These are phyloP conservation scores for Claviceps capensis DNA, from an alignment of 2,329 filamentous ascomycete species.

Conservation along the genomic window DNA sequence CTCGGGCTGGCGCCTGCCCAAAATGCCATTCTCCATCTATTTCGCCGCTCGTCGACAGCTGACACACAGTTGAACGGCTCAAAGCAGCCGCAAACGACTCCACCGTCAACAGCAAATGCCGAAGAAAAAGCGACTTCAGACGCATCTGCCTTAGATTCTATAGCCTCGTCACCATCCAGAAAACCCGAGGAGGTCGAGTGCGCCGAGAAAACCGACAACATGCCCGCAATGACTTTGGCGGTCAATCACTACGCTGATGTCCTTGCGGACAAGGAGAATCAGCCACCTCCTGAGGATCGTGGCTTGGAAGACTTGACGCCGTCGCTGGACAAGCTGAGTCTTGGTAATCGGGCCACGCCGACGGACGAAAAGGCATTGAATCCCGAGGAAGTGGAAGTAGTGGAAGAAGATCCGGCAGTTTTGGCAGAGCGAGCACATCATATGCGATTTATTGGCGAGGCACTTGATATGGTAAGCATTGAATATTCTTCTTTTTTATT, in stretches of 20 bases:
- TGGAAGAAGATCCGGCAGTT: constrained; percentile 14
- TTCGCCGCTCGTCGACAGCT: constrained; percentile 16
- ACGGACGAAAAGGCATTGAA: not conserved
- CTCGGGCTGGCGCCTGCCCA: constrained; percentile 18
- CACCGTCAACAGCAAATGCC: constrained; percentile 4
- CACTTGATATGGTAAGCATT: constrained; percentile 66
- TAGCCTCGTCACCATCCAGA: not conserved
- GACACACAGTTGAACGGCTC: constrained; percentile 6
- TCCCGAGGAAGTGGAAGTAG: not conserved
- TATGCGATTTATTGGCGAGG: constrained; percentile 63
- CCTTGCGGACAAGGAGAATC: constrained; percentile 18
- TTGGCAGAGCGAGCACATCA: constrained; percentile 21
- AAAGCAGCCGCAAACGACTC: not conserved
- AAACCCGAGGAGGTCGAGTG: too few species aligned
- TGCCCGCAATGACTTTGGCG: constrained; percentile 6
- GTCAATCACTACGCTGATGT: constrained; percentile 1
- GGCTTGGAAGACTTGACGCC: constrained; percentile 2
- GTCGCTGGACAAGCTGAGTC: constrained; percentile 10
- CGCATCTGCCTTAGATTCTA: constrained; percentile 5
- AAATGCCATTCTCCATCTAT: constrained; percentile 18
- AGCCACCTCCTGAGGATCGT: constrained; percentile 7
- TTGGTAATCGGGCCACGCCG: constrained; percentile 6
- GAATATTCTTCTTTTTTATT: not conserved
- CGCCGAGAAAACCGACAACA: not conserved
- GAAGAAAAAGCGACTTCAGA: not conserved